These are phyloP conservation scores for Wickerhamiella slavikovae DNA, from an alignment of 805 yeast species.

Conservation along the genomic window DNA sequence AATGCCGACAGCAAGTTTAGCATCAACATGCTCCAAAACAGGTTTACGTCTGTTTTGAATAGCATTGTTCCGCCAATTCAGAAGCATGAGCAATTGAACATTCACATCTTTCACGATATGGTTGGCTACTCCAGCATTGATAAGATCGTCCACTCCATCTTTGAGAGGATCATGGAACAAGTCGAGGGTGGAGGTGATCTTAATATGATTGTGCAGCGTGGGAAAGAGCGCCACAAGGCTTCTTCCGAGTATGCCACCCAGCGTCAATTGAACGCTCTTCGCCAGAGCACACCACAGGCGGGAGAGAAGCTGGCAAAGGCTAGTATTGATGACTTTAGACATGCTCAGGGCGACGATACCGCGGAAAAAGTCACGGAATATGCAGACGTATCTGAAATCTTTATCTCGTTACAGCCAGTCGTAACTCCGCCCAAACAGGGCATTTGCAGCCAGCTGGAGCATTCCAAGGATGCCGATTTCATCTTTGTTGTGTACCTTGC, in stretches of 20 bases:
- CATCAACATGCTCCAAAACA: conserved; percentile 14
- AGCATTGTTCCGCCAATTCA: conserved; percentile 26
- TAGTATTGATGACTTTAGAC: conserved; percentile 54
- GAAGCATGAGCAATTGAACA: conserved; percentile 23
- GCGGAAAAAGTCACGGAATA: conserved; percentile 8
- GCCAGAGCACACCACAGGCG: conserved; percentile 57
- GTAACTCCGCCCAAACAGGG: conserved; percentile 15
- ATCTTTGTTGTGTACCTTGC: conserved; percentile 48
- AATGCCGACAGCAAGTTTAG: conserved; percentile 14
- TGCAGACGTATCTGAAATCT: conserved; percentile 31
- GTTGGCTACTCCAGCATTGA: conserved; percentile 28
- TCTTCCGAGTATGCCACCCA: conserved; percentile 17
- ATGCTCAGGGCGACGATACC: conserved; percentile 8
- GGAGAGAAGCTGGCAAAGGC: conserved; percentile 82
- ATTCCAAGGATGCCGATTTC: neutral
- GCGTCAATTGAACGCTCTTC: conserved; percentile 44
- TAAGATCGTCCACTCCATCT: conserved; percentile 27
- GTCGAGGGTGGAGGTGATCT: conserved; percentile 52
- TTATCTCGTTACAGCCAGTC: conserved; percentile 49
- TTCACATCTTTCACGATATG: conserved; percentile 26
- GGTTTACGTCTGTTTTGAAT: conserved; percentile 20
- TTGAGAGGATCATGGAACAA: conserved; percentile 38
- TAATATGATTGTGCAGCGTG: conserved; percentile 29
- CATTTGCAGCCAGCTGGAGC: conserved; percentile 1
- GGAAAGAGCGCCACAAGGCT: conserved; percentile 19